Evolutionary conservation across 1,139 yeast genomes (phyloP), one percentile per base, ranked within the genome.

Genomic region (Magnusiomyces tetraspermus): DNA sequence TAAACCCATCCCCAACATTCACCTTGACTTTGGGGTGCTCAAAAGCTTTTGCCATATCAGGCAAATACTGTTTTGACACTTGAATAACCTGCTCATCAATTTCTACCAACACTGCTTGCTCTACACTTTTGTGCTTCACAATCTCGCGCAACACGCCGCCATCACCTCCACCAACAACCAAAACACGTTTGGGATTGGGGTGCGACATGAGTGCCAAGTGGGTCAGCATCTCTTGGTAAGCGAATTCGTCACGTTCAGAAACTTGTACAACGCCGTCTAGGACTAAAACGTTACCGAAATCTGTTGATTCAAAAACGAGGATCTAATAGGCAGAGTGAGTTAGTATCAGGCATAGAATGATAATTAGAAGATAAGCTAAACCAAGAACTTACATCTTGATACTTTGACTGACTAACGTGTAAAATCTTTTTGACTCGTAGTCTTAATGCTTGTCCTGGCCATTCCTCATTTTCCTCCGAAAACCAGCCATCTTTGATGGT

Each of bases 381-480:
- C n/a, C n/a, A 36, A 36, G 1, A 8, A 54, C 63, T 50, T 53
- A 61, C 86, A 62, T 86, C 94, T 74, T 88, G 96, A 71, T 83
- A 88, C 70, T 80, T 77, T 57, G 95, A 85, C 68, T 78, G 74
- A 61, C 81, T 92, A 54, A 79, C 81, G 71, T 85, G 84, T 58
- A 88, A 76, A 50, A 87, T 77, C 67, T 83, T 74, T 60, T 87
- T 83, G 44, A 92, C 97, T 61, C 79, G 78, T 59, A 92, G 76
- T 50, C 88, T 79, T 79, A 92, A 80, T 54, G 96, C 97, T 74
- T 90, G 97, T 53, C 98, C 98, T 17, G 97, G 97, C 84, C 95
- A 92, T 64, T 86, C 83, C 66, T 88, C 88, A 57, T 87, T 84
- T 57, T 84, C 76, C 70, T 90, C 97, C 59, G 83, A 80, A 68